Evolutionary conservation across 257 asterid genomes (phyloP), one percentile per base, ranked within the genome.

Genomic region (Paraleonurus japonicus): DNA sequence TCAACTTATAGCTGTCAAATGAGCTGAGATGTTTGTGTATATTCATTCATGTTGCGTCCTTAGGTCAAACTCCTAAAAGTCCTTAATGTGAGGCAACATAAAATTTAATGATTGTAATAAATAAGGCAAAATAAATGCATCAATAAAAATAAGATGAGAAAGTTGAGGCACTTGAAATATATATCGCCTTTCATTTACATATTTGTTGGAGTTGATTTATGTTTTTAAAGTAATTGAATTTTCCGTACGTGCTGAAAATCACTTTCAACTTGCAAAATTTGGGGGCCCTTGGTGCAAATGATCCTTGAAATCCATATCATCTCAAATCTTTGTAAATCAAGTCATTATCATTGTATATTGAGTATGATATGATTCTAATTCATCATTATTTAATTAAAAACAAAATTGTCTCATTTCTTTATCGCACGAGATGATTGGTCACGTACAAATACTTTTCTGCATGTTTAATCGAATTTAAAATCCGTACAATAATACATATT

Each of bases 301-400:
- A 65, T 64, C 60, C 24, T 65, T 64, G 37, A 70, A 65, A 65
- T 67, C 53, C 75, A 35, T 60, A 65, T 71, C 65, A 58, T 17
- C 26, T 30, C 74, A 57, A 45, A 77, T 60, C 70, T 67, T 67
- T 60, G 72, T 61, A 78, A 67, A 78, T 67, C 72, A 62, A 17
- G 67, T 72, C 68, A 67, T 57, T 66, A 24, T 77, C 78, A 59
- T 60, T 65, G 20, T 59, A 10, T 24, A 72, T 65, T 47, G 50
- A 45, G 45, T 61, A 43, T 26, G 70, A 68, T 60, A 23, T 67
- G n/a, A 50, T 60, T 51, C 17, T 70, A 19, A 54, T 23, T 47
- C 23, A 69, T 22, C 53, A 45, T 45, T 45, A 43, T 7, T 65
- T 65, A 2, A 11, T 24, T 10, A 37, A 74, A 39, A 43, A 26